Conservation (phyloP, 2,329 filamentous ascomycete species). For the Myrmaecium sp. region DNA sequence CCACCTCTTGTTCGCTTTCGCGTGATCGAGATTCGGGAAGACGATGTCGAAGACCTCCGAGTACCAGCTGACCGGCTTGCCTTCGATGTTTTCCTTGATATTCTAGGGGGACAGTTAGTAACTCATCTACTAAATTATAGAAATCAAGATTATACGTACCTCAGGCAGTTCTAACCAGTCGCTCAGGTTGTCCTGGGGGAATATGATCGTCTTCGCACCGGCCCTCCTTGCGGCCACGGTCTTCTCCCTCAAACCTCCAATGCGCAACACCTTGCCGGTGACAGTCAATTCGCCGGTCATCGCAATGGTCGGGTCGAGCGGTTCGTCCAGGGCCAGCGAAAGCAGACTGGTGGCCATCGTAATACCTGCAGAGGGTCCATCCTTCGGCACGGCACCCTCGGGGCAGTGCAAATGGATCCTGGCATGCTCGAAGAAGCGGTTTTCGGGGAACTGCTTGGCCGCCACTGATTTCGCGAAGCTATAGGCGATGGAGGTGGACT, state of each 20-base stretch:
- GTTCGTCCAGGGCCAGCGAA: conserved; percentile 62
- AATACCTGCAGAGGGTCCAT: conserved; percentile 65
- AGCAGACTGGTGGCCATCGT: conserved; percentile 95
- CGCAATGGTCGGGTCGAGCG: conserved; percentile 71
- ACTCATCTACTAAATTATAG: conserved; percentile 2
- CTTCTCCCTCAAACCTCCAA: conserved; percentile 90
- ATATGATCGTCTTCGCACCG: conserved; percentile 83
- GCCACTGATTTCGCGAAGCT: conserved; percentile 85
- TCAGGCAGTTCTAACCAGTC: conserved; percentile 96
- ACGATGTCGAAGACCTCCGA: conserved; percentile 80
- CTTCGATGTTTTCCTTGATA: conserved; percentile 91
- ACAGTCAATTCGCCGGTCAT: conserved; percentile 98
- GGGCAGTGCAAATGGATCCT: conserved; percentile 92
- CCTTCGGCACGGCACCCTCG: conserved; percentile 89
- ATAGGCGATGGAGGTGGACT: conserved; percentile 88
- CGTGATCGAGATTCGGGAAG: conserved; percentile 64
- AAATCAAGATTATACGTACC: conserved; percentile 49
- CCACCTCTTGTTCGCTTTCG: conserved; percentile 56
- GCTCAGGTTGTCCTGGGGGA: conserved; percentile 86
- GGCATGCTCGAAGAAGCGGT: conserved; percentile 91
- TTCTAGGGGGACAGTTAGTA: conserved; percentile 44
- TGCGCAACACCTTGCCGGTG: conserved; percentile 88
- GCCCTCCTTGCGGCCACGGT: conserved; percentile 87
- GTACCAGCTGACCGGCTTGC: conserved; percentile 86
- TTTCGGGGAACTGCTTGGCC: conserved; percentile 70